These are phyloP conservation scores for Pochonia chlamydosporia DNA, from an alignment of 2,329 filamentous ascomycete genomes.

Conservation along the genomic window DNA sequence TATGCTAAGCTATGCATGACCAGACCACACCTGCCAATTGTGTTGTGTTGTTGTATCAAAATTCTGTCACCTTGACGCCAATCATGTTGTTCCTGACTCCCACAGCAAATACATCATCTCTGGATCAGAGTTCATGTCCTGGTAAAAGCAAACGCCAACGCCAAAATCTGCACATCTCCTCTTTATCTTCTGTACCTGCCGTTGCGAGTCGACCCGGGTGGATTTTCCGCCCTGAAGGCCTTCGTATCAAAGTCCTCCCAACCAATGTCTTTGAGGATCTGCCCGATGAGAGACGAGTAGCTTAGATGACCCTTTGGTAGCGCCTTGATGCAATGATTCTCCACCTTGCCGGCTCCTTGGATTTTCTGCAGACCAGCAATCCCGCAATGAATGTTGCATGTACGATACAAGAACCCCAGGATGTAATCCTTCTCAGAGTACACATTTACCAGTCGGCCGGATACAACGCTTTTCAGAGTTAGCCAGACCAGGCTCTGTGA, in stretches of 20 bases:
- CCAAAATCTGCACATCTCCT: background rate
- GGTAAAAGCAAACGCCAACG: background rate
- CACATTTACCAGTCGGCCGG: constrained; percentile 82
- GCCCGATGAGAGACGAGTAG: constrained; percentile 63
- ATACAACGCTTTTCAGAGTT: constrained; percentile 69
- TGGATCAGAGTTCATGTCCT: background rate
- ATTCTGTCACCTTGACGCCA: background rate
- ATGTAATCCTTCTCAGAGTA: constrained; percentile 85
- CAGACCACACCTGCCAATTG: background rate
- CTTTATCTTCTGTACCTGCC: background rate
- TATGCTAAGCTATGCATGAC: background rate
- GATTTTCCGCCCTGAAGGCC: constrained; percentile 20
- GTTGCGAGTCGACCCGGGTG: constrained; percentile 7
- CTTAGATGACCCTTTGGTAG: constrained; percentile 63
- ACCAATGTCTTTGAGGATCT: constrained; percentile 59
- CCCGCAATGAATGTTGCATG: constrained; percentile 73
- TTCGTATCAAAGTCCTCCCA: constrained; percentile 58
- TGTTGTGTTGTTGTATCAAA: background rate
- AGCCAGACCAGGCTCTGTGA: constrained; percentile 69
- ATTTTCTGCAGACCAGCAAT: constrained; percentile 78
- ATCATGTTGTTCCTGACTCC: background rate
- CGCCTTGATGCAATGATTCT: constrained; percentile 63
- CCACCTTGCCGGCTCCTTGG: constrained; percentile 56
- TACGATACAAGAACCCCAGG: constrained; percentile 81
- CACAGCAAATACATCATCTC: background rate